These are phyloP conservation scores for Gastrolobium bilobum DNA, from an alignment of 306 rosid species.

Conservation along the genomic window DNA sequence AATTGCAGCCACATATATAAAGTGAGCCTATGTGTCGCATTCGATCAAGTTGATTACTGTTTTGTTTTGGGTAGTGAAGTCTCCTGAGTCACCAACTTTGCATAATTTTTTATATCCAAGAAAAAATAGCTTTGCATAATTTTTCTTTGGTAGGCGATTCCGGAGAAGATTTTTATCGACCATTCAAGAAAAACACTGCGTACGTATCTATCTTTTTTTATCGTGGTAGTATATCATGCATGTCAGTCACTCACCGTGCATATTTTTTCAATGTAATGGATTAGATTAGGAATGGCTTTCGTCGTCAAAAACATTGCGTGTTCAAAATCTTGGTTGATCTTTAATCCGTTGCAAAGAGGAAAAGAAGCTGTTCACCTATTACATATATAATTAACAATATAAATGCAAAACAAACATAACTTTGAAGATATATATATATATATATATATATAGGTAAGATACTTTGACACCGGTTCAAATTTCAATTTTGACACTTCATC, in stretches of 20 bases:
- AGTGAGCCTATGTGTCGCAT: slow-evolving; percentile 18
- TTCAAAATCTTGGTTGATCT: slow-evolving; percentile 7
- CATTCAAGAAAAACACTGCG: slow-evolving; percentile 22
- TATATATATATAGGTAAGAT: too few species aligned
- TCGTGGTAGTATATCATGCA: slow-evolving; percentile 11
- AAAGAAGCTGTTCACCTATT: not conserved
- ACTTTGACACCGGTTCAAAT: too few species aligned
- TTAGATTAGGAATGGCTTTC: slow-evolving; percentile 32
- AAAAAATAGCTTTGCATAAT: not conserved
- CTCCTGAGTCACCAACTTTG: too few species aligned
- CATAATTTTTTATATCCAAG: too few species aligned
- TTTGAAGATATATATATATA: not conserved
- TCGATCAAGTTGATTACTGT: slow-evolving; percentile 43
- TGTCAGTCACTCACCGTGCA: not conserved
- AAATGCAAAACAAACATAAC: slow-evolving; percentile 1
- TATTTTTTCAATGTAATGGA: slow-evolving; percentile 35
- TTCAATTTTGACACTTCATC: too few species aligned
- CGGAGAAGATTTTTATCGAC: slow-evolving; percentile 27
- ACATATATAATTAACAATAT: not conserved
- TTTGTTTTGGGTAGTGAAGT: slow-evolving; percentile 20
- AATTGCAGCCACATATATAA: slow-evolving; percentile 42
- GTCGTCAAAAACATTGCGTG: slow-evolving; percentile 50
- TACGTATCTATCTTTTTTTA: slow-evolving; percentile 35
- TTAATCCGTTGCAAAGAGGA: not conserved
- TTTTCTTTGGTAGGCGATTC: slow-evolving; percentile 24